A percentile compares a stretch with the other conserved stretches of the same genome.
Evolutionary conservation across 495 filamentous ascomycete species (phyloP).

Genomic region (Hyaloscypha hepaticicola): DNA sequence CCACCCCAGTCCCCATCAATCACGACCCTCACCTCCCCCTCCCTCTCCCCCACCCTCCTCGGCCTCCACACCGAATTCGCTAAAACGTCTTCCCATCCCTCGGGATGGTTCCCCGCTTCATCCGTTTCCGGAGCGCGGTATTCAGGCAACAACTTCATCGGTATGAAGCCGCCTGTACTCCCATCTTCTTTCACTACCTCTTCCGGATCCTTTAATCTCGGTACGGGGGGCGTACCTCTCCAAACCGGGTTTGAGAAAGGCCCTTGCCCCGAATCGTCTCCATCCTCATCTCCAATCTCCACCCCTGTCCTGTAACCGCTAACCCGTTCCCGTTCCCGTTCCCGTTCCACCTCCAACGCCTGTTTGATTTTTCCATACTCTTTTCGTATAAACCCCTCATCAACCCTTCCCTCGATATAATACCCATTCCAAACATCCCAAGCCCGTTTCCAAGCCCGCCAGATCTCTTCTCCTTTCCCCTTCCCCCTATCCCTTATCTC

Average conservation of each 20-base stretch:
- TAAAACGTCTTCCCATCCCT: constrained; percentile 12
- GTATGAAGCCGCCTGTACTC: constrained; percentile 18
- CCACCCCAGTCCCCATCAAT: constrained; percentile 12
- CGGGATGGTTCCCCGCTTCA: not conserved
- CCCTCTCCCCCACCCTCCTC: constrained; percentile 23
- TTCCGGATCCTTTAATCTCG: not conserved
- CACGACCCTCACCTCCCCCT: constrained; percentile 7
- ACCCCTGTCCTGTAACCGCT: too few species aligned
- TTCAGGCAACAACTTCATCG: constrained; percentile 20
- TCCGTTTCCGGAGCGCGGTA: constrained; percentile 6
- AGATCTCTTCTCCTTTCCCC: constrained; percentile 24
- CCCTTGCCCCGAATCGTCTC: not conserved
- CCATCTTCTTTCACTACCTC: not conserved
- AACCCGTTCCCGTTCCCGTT: not conserved
- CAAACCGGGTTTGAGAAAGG: not conserved
- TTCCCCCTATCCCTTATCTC: not conserved
- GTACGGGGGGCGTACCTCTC: not conserved
- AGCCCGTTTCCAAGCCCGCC: constrained; percentile 29
- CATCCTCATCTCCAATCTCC: constrained; percentile 1
- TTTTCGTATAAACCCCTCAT: constrained; percentile 14
- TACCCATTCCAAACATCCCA: constrained; percentile 30
- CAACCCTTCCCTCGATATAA: constrained; percentile 27
- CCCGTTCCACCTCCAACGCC: not conserved
- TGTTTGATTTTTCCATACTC: constrained; percentile 17
- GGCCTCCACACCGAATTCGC: constrained; percentile 26